phyloP scores from a whole-genome alignment of 805 yeast genomes.

The Ogataea populi-albae region DNA sequence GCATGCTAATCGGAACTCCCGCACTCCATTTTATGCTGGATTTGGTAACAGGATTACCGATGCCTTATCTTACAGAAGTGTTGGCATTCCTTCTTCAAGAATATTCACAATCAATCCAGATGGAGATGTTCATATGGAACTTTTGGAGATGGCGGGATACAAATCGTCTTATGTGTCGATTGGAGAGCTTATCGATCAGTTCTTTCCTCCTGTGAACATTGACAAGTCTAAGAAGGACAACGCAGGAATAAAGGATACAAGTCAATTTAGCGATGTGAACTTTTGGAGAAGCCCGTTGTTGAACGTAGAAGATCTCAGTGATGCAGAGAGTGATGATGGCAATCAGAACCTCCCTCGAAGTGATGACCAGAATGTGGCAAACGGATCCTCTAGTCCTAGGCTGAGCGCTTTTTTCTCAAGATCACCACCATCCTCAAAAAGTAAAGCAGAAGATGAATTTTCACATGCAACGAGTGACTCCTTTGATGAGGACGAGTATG shows the following conservation, averaged over 20 bases:
- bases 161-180: constrained; percentile 83
- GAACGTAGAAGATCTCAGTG: constrained; percentile 59
- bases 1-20: background rate
- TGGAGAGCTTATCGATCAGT: constrained; percentile 93
- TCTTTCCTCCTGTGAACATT: constrained; percentile 78
- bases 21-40: constrained; percentile 92
- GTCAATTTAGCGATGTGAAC: constrained; percentile 78
- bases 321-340: constrained; percentile 36
- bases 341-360: constrained; percentile 23
- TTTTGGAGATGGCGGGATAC: constrained; percentile 90
- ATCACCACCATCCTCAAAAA: constrained; percentile 13
- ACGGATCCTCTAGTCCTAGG: constrained; percentile 16
- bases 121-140: constrained; percentile 97
- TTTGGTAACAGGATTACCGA: constrained; percentile 97
- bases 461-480: constrained; percentile 36
- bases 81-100: constrained; percentile 89
- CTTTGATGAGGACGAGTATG: constrained; percentile 27
- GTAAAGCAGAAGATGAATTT: constrained; percentile 16
- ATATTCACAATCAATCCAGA: constrained; percentile 95
- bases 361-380: constrained; percentile 5
- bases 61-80: constrained; percentile 90
- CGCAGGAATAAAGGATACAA: constrained; percentile 34
- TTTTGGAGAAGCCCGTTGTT: constrained; percentile 87
- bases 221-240: constrained; percentile 15
- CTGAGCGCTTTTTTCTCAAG: constrained; percentile 19